Evolutionary conservation across 345 rosid genomes (phyloP), one percentile per base, ranked within the genome.

Genomic region (Gossypium raimondii): DNA sequence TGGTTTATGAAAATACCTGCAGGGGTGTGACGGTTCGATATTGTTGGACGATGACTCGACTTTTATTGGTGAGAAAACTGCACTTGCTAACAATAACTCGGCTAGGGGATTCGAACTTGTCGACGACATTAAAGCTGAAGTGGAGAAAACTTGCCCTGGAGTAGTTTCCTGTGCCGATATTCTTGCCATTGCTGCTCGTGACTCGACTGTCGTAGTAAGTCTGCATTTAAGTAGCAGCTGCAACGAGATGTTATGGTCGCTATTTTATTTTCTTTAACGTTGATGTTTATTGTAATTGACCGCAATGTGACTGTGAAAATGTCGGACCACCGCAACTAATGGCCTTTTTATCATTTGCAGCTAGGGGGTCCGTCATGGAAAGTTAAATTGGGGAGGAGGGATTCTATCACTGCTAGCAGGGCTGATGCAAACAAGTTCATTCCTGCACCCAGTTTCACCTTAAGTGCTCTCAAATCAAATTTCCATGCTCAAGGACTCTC

Each of bases 11-110:
- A 57, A 27, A 20, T 17, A 44, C 20, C 12, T 16, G 13, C 73
- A 89, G 90, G 90, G 92, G 17, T 89, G 90, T 41, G 92, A 87
- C 44, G 92, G 86, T 8, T 87, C 92, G 0, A 20, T 85, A 41
- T 78, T 88, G 9, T 67, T 87, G 73, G 86, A 85, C 25, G 90
- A 88, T 70, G 80, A 84, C 1, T 25, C 85, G 8, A 61, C 68
- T 43, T 88, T 88, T 14, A 75, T 25, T 0, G 89, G 90, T 27
- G 92, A 89, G 76, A 84, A 89, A 48, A 85, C 86, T 2, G 87
- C 92, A 0, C 41, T 20, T 6, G 81, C 88, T 0, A 89, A 81
- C 70, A 59, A 59, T 3, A 82, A 85, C 67, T 89, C 92, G 0
- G 77, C 9, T 5, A 77, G 87, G 62, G 87, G 92, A 12, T 87